Percentiles rank a stretch among this genome's conserved stretches.
phyloP scores from a whole-genome alignment of 257 asterid genomes.

The Capsicum chinense region DNA sequence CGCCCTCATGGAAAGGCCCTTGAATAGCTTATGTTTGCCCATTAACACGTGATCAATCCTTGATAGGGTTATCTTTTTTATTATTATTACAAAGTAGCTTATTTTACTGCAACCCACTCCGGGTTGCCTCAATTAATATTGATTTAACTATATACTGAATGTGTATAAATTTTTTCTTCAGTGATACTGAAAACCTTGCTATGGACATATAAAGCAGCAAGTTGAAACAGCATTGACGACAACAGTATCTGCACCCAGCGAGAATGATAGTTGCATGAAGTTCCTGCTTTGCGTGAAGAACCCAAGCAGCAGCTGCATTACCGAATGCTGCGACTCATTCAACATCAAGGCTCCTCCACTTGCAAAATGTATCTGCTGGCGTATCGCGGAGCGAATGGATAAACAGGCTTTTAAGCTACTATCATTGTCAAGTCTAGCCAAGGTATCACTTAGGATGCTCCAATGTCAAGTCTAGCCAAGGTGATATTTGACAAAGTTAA shows the following conservation, averaged over 20 bases:
- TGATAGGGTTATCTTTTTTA: too few relatives aligned
- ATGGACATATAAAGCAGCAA: not conserved
- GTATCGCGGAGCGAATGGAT: not conserved
- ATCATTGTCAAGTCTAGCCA: too few relatives aligned
- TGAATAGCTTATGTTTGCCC: too few relatives aligned
- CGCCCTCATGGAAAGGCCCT: too few relatives aligned
- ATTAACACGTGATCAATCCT: too few relatives aligned
- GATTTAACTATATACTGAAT: not conserved
- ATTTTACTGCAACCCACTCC: too few relatives aligned
- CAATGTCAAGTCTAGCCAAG: too few relatives aligned
- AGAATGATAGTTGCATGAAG: not conserved
- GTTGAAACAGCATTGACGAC: not conserved
- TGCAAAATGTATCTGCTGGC: not conserved
- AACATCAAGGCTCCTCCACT: not conserved
- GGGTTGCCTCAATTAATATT: too few relatives aligned
- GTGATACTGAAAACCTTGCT: not conserved
- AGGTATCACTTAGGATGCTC: too few relatives aligned
- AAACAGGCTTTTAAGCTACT: not conserved
- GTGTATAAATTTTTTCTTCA: not conserved
- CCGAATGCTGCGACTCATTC: constrained; percentile 4
- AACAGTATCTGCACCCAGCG: not conserved
- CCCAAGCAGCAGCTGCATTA: not conserved
- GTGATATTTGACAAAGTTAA: too few relatives aligned
- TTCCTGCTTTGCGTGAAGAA: not conserved
- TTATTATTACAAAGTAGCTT: too few relatives aligned